phyloP scores from a whole-genome alignment of 2,329 filamentous ascomycete species.

The Exophiala mesophila region DNA sequence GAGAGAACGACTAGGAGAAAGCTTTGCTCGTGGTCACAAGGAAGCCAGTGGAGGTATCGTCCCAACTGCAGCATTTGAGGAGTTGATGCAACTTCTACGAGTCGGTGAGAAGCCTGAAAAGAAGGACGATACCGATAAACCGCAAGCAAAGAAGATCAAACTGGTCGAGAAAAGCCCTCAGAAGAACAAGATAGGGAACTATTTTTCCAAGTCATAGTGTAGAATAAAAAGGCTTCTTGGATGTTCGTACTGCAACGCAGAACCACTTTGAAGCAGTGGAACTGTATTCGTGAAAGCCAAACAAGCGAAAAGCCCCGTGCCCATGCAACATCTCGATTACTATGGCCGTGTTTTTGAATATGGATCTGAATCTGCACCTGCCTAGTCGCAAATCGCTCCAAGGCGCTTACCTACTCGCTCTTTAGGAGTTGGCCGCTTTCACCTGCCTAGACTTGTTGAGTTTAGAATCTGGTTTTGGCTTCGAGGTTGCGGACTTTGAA shows the following conservation, averaged over 20 bases:
- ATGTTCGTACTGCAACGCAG: too few relatives aligned
- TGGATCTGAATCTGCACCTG: neutral
- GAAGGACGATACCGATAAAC: slow-evolving; percentile 32
- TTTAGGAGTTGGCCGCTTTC: neutral
- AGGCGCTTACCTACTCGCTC: neutral
- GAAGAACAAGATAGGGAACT: slow-evolving; percentile 53
- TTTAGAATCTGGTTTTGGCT: neutral
- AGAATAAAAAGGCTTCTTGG: too few relatives aligned
- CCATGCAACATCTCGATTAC: neutral
- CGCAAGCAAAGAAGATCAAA: slow-evolving; percentile 33
- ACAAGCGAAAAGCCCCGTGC: neutral
- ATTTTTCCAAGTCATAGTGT: slow-evolving; percentile 48
- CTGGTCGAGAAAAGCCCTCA: slow-evolving; percentile 36
- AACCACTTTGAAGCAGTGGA: neutral
- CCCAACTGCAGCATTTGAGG: slow-evolving; percentile 57
- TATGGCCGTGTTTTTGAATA: neutral
- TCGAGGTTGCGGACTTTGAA: neutral
- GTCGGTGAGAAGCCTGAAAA: slow-evolving; percentile 51
- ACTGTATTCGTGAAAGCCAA: neutral
- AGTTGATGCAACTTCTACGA: slow-evolving; percentile 56
- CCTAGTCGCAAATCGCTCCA: neutral
- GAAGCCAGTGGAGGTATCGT: slow-evolving; percentile 65
- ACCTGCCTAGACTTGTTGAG: neutral
- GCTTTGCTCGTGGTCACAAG: slow-evolving; percentile 62
- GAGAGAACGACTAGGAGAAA: slow-evolving; percentile 53